Evolutionary conservation across 1,284 basidiomycete species (phyloP).

Genomic region (Malassezia arunalokei): DNA sequence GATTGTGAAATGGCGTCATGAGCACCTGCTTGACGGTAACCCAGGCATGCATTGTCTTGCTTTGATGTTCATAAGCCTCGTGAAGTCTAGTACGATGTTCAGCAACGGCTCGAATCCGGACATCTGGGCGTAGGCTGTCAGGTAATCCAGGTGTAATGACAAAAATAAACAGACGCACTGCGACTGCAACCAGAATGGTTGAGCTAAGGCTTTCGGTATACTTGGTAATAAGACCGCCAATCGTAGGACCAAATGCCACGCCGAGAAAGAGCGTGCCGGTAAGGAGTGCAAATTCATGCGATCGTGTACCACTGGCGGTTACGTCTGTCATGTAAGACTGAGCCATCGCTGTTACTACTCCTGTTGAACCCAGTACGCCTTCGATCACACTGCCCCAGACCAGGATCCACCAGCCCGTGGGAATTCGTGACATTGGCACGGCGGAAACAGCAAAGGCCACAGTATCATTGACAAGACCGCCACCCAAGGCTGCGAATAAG

Average conservation of each 20-base stretch:
- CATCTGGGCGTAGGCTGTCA: conserved; percentile 22
- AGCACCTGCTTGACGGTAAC: conserved; percentile 16
- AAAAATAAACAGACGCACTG: conserved; percentile 23
- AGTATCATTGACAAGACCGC: conserved; percentile 52
- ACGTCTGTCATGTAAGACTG: conserved; percentile 59
- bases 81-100: neutral
- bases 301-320: conserved; percentile 33
- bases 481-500: conserved; percentile 49
- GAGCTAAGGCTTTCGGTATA: conserved; percentile 24
- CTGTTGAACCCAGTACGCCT: conserved; percentile 73
- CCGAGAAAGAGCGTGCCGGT: conserved; percentile 36
- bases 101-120: neutral
- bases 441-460: conserved; percentile 52
- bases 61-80: neutral
- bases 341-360: conserved; percentile 62
- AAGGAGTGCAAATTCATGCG: conserved; percentile 33
- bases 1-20: conserved; percentile 24
- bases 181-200: conserved; percentile 9
- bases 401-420: conserved; percentile 60
- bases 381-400: conserved; percentile 68
- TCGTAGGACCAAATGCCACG: conserved; percentile 31
- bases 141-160: conserved; percentile 27
- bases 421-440: conserved; percentile 21
- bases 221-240: conserved; percentile 37
- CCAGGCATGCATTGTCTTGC: neutral